Conservation (phyloP, 2,329 filamentous ascomycete species). For the Fusarium buxicola region DNA sequence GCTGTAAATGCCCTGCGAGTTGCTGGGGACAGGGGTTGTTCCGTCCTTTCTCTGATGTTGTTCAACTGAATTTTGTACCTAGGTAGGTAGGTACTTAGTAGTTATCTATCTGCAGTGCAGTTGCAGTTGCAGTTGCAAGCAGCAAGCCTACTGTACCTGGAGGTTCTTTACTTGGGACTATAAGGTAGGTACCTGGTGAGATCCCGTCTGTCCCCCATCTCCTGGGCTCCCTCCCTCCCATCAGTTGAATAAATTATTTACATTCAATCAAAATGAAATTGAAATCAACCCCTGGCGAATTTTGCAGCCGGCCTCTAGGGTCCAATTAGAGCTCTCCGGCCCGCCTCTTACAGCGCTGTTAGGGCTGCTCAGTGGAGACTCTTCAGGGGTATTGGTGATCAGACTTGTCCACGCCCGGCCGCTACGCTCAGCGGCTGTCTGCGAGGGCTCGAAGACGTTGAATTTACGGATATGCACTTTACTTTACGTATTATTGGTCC, state of each 20-base stretch:
- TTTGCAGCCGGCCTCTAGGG: not conserved
- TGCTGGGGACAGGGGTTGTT: constrained; percentile 14
- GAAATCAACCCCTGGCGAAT: not conserved
- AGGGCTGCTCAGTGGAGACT: too few species aligned
- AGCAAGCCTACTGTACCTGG: too few species aligned
- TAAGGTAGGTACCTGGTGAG: too few species aligned
- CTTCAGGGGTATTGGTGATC: not conserved
- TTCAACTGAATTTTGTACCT: too few species aligned
- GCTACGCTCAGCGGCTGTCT: not conserved
- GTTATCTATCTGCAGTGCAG: too few species aligned
- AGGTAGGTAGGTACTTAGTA: too few species aligned
- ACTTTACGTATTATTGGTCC: too few species aligned
- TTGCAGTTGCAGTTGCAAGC: too few species aligned
- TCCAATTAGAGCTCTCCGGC: constrained; percentile 2
- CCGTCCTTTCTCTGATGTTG: constrained; percentile 7
- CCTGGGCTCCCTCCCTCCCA: not conserved
- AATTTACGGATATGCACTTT: too few species aligned
- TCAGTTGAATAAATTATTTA: not conserved
- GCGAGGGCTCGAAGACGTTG: not conserved
- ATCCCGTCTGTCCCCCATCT: not conserved
- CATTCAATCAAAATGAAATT: not conserved
- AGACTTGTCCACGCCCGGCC: not conserved
- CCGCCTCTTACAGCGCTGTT: not conserved
- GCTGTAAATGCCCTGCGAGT: not conserved
- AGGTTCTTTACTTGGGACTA: too few species aligned